Conservation (phyloP, 768 basidiomycete species). For the Wakefieldia striispora region DNA sequence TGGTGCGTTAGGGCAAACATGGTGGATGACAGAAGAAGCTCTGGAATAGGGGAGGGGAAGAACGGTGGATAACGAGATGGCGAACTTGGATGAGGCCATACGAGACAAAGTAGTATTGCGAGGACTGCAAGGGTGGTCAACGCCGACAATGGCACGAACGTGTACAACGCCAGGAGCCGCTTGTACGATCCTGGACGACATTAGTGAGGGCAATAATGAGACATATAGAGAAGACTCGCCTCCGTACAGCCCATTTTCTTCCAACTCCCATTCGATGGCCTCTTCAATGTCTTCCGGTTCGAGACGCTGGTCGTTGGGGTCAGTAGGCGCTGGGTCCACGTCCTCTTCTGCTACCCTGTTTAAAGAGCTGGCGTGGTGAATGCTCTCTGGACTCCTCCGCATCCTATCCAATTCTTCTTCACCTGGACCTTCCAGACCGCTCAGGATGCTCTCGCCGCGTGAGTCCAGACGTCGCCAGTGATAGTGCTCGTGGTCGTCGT, state of each 20-base stretch:
- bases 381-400: constrained; percentile 35
- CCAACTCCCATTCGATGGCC: constrained; percentile 46
- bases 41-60: constrained; percentile 64
- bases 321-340: constrained; percentile 6
- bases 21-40: constrained; percentile 57
- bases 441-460: constrained; percentile 32
- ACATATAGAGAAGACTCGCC: constrained; percentile 34
- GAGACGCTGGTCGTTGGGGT: constrained; percentile 15
- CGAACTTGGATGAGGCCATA: constrained; percentile 41
- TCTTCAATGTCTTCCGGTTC: constrained; percentile 38
- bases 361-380: constrained; percentile 28
- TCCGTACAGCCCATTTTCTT: constrained; percentile 47
- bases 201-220: not conserved
- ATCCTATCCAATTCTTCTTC: constrained; percentile 27
- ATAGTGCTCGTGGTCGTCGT: constrained; percentile 22
- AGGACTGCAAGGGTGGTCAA: constrained; percentile 48
- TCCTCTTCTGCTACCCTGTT: constrained; percentile 40
- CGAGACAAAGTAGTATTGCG: constrained; percentile 46
- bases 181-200: constrained; percentile 56
- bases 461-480: constrained; percentile 33
- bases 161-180: constrained; percentile 52
- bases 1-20: constrained; percentile 42
- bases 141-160: constrained; percentile 56
- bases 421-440: constrained; percentile 25
- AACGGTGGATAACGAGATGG: constrained; percentile 44